Base-by-base conservation (phyloP, 1,284 basidiomycete species). In the Sanghuangporus sanghuang region DNA sequence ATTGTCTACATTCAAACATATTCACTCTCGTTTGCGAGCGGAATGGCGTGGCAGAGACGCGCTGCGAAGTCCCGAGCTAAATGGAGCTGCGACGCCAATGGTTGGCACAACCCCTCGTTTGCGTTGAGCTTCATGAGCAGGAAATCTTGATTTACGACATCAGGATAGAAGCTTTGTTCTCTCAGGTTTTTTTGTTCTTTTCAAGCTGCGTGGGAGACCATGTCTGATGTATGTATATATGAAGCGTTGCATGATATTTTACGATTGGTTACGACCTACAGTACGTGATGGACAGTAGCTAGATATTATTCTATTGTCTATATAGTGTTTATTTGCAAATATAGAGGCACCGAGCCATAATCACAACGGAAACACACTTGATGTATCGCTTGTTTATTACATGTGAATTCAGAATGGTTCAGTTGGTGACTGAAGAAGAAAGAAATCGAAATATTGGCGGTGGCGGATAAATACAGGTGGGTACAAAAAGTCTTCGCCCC, bases 1-100 rank as follows among this genome's bases (percentile, higher is more conserved):
- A 3, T 78, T 89, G 70, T 87, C 89, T 66, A 89, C 89, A 57
- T 95, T 96, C 78, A 87, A 86, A 73, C 77, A 81, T 11, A 79
- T 95, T 18, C 91, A 89, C 77, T 83, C 84, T 69, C 81, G 82
- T 66, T 73, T 96, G 69, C 83, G 87, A 69, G 82, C 85, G 39
- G 82, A 85, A 67, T 91, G 89, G 88, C 73, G 73, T 64, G 61
- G 61, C 18, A 12, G 50, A 7, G 63, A 63, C 14, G 21, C 57
- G 7, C 53, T 66, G 2, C 49, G 56, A 32, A 54, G 48, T 18
- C 64, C 61, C 9, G 61, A 66, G 6, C 11, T 59, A 12, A 52
- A 18, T 12, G 64, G 59, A 6, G 32, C 54, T 18, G 48, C 56
- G 52, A 61, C 59, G 16, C 64, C 64, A 11, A 49, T 61, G 60